These are phyloP conservation scores for Marasmius fiardii DNA, from an alignment of 1,284 basidiomycete species.

Conservation along the genomic window DNA sequence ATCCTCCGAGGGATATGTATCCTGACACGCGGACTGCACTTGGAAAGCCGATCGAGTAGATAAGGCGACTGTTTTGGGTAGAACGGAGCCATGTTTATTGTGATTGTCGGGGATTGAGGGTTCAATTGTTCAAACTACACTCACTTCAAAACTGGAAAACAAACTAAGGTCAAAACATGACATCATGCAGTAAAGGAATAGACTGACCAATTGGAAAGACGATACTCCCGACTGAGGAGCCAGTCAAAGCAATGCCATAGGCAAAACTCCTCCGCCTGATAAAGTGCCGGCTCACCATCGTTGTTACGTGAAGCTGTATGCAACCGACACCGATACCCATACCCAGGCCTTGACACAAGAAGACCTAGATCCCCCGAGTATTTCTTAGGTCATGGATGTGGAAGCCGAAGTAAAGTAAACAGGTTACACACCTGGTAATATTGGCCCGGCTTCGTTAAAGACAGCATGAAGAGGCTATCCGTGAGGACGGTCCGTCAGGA, in stretches of 20 bases:
- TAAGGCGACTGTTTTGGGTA: constrained; percentile 17
- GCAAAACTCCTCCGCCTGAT: constrained; percentile 19
- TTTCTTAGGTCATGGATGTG: not conserved
- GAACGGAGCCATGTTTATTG: no score
- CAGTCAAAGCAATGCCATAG: constrained; percentile 22
- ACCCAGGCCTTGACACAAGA: constrained; percentile 24
- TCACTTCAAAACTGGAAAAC: not conserved
- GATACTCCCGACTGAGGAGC: constrained; percentile 24
- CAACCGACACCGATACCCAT: constrained; percentile 24
- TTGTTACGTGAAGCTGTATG: constrained; percentile 20
- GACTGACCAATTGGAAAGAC: constrained; percentile 26
- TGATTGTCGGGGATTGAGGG: not conserved
- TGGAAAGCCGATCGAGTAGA: constrained; percentile 22
- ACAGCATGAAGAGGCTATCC: not conserved
- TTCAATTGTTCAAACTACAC: not conserved
- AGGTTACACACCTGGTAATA: not conserved
- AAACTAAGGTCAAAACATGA: no score
- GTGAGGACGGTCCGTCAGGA: not conserved
- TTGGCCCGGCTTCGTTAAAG: not conserved
- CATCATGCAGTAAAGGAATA: not conserved
- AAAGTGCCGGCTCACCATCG: constrained; percentile 22
- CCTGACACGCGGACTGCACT: constrained; percentile 22
- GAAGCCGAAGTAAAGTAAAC: not conserved
- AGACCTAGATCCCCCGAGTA: constrained; percentile 18
- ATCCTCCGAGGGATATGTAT: constrained; percentile 19